phyloP scores from a whole-genome alignment of 331 rosid genomes.

The Saraca asoca region DNA sequence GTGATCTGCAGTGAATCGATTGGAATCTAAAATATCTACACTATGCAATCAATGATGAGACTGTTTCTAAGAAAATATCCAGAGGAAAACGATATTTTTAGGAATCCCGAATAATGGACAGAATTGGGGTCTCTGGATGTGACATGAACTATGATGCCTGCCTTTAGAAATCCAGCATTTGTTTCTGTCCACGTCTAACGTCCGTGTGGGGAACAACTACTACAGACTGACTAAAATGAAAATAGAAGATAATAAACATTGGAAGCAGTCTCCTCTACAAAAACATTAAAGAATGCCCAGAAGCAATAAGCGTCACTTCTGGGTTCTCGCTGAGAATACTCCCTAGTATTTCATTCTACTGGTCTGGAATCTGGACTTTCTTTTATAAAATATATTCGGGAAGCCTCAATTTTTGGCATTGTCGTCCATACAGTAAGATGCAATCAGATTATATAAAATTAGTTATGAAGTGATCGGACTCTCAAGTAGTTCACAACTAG shows the following conservation, averaged over 20 bases:
- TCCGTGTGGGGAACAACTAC: constrained; percentile 23
- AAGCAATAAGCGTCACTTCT: too few species aligned
- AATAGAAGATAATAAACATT: constrained; percentile 11
- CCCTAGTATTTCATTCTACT: too few species aligned
- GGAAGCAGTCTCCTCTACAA: background rate
- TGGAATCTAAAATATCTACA: background rate
- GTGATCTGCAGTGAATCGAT: background rate
- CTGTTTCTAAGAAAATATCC: background rate
- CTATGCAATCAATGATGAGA: constrained; percentile 9
- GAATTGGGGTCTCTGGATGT: background rate
- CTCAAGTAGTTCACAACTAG: too few species aligned
- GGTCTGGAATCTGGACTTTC: too few species aligned
- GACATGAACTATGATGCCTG: background rate
- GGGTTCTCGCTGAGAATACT: too few species aligned
- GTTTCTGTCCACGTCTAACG: background rate
- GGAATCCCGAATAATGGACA: background rate
- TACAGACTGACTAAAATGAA: constrained; percentile 1
- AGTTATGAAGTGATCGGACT: too few species aligned
- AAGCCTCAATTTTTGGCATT: too few species aligned
- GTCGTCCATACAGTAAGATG: too few species aligned
- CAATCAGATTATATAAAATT: too few species aligned
- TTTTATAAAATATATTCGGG: too few species aligned
- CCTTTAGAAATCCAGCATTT: too few species aligned
- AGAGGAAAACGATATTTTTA: background rate
- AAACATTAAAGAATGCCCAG: too few species aligned